Evolutionary conservation across 768 basidiomycete genomes (phyloP), one percentile per base, ranked within the genome.

Genomic region (Lactifluus pinguis): DNA sequence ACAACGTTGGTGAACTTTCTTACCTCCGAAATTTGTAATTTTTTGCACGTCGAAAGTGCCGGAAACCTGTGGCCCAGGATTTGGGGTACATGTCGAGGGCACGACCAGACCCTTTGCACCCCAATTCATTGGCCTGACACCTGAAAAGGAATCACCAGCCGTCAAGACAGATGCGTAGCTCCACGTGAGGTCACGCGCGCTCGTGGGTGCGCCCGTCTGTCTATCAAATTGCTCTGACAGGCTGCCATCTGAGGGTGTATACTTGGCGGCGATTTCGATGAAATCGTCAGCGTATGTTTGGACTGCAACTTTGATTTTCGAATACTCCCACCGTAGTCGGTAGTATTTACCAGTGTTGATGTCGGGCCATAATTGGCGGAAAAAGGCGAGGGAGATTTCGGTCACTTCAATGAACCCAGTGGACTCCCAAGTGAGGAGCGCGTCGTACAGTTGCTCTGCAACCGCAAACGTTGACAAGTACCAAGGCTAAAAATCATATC

Each of bases 401-500:
- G 86, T 87, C 60, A 90, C 76, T 0, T 74, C 72, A 51, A 91
- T 61, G 2, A 70, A 75, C 25, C 76, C 77, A 67, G 79, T 76
- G 0, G 70, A 68, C 15, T 80, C 73, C 89, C 89, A 90, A 49
- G 85, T 82, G 60, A 77, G 76, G 59, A 89, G 74, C 1, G 88
- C 80, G 44, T 85, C 83, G 66, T 90, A 89, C 65, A 89, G 81
- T 71, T 87, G 89, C 68, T 89, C 87, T 6, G 88, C 83, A n/a
- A 84, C 84, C 21, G 86, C 85, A 55, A 83, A 77, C 0, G 84
- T 87, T 13, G 84, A 73, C 29, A 89, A 75, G 71, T 89, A 90
- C 88, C 88, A 90, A 0, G 87, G 86, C 84, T 87, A 15, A 49
- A 32, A 19, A 48, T 10, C 8, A 9, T 29, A 41, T 60, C 13